Evolutionary conservation across 257 asterid genomes (phyloP).

Genomic region (Solanum commersonii): DNA sequence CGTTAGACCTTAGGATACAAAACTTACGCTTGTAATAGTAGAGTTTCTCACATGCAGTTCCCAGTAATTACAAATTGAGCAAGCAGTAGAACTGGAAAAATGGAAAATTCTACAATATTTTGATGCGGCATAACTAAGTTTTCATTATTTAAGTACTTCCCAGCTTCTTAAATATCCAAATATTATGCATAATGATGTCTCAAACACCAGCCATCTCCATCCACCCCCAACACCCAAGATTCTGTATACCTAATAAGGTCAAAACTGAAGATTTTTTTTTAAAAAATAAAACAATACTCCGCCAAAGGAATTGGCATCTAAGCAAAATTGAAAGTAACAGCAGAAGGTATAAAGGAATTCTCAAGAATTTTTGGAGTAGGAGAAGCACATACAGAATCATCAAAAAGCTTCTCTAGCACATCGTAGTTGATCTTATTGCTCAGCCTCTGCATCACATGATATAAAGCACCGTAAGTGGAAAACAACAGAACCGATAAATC

Average conservation of each 20-base stretch:
- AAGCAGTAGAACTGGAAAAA: not conserved
- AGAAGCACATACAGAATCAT: conserved; percentile 42
- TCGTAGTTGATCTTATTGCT: conserved; percentile 46
- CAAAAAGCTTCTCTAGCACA: conserved; percentile 40
- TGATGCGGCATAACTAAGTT: not conserved
- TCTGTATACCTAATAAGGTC: not conserved
- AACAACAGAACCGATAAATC: not conserved
- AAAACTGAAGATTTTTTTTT: not conserved
- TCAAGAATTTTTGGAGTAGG: not conserved
- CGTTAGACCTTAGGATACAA: not conserved
- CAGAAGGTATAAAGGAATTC: not conserved
- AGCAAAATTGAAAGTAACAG: not conserved
- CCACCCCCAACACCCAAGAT: not conserved
- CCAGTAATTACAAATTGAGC: not conserved
- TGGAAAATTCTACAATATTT: not conserved
- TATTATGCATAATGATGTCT: not conserved
- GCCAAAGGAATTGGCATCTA: not conserved
- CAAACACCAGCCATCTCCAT: not conserved
- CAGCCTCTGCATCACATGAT: conserved; percentile 32
- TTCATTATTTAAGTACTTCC: not conserved
- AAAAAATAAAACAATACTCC: not conserved
- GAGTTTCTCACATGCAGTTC: not conserved
- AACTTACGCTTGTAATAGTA: not conserved
- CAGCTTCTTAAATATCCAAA: not conserved
- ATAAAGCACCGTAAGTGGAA: not conserved